Base-by-base conservation (phyloP, 78 protist genomes). In the Isochrysis galbana region DNA sequence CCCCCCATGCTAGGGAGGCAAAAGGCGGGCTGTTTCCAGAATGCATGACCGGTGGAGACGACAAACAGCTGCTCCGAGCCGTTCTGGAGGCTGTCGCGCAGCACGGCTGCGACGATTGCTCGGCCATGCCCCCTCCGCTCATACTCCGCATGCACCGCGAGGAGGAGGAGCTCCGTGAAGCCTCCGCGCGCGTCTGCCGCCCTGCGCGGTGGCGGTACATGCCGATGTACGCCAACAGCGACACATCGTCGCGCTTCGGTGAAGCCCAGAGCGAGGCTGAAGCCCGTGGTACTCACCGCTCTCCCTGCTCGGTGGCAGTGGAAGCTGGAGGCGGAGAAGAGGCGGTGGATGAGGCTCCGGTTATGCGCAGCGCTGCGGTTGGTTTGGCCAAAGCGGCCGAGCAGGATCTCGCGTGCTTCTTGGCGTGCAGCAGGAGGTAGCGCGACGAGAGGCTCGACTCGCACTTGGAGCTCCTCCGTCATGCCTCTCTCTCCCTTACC, bases 131-230 rank as follows among this genome's bases (percentile, higher is more conserved):
- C 42, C 80, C 36, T 2, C 44, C 80, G 80, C 80, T 70, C 80
- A 21, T 34, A 5, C n/a, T 70, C 41, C n/a, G n/a, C 4, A 19
- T 34, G 32, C 39, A 70, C 80, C n/a, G 80, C 80, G 80, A 70
- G 80, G 41, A 70, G 80, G 32, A 70, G 39, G 80, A 70, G 80
- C 80, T 70, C 80, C 17, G 80, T 70, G 41, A 70, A 70, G 42
- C 21, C 22, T 17, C 39, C 44, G 14, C 7, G 42, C n/a, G 32
- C 21, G 10, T 25, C 77, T 14, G 41, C 1, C 80, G 80, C 34
- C 14, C 80, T 5, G 45, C 80, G 80, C 17, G 80, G 80, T 23
- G n/a, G 32, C 34, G 34, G n/a, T 17, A 70, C 80, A 41, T 70
- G 80, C 42, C 80, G 80, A 41, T 19, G 36, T 36, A 36, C 29